These are phyloP conservation scores for Myriosclerotinia scirpicola DNA, from an alignment of 2,329 filamentous ascomycete species.

Conservation along the genomic window DNA sequence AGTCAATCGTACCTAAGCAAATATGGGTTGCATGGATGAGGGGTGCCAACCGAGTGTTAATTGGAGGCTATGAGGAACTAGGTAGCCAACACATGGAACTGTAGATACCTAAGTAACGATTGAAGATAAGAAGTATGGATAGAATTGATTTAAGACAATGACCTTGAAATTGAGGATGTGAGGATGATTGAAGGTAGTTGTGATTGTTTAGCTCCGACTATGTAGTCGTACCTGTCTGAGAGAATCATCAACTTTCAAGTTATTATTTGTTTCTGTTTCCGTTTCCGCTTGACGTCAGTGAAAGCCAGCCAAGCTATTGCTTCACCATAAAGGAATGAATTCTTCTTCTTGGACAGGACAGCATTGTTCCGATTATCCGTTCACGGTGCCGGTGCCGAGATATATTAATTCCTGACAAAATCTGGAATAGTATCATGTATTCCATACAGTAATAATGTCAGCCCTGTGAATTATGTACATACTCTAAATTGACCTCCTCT, in stretches of 20 bases:
- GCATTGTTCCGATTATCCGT: neutral
- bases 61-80: neutral
- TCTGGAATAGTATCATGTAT: neutral
- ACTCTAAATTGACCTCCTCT: neutral
- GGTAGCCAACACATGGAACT: neutral
- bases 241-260: too few species aligned
- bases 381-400: neutral
- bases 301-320: neutral
- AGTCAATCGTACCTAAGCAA: neutral
- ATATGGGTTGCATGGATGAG: neutral
- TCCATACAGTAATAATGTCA: neutral
- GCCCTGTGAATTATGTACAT: neutral
- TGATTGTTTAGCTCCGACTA: neutral
- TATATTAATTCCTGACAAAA: neutral
- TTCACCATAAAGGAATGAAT: neutral
- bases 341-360: neutral
- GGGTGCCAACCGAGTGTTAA: conserved; percentile 5
- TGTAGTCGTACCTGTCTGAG: neutral
- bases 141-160: neutral
- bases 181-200: neutral
- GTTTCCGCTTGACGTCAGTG: conserved; percentile 18
- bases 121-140: neutral
- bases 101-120: neutral
- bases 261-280: neutral
- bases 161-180: neutral